A percentile compares a stretch with the other conserved stretches of the same genome.
Conservation (phyloP, 129 eudicot genomes). For the Ambrosia trifida region DNA sequence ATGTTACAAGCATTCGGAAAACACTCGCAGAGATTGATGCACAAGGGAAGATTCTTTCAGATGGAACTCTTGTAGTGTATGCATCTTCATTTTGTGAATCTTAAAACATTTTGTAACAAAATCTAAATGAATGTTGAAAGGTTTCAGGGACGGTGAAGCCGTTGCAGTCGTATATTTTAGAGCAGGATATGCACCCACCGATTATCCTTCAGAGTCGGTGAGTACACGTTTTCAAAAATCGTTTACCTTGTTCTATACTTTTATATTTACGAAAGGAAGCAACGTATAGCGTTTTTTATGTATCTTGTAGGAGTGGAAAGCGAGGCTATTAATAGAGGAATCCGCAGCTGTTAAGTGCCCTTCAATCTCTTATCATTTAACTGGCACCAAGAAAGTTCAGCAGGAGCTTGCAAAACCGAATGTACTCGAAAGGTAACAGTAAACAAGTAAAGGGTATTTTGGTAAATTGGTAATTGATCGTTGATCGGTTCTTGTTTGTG, state of each 20-base stretch:
- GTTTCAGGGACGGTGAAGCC: slow-evolving; percentile 63
- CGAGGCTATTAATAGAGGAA: slow-evolving; percentile 80
- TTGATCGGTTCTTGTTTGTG: slow-evolving; percentile 14
- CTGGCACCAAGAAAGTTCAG: slow-evolving; percentile 94
- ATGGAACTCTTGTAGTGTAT: slow-evolving; percentile 88
- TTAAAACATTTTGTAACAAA: not conserved
- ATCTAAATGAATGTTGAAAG: slow-evolving; percentile 1
- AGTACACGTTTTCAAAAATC: slow-evolving; percentile 21
- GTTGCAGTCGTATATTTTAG: slow-evolving; percentile 83
- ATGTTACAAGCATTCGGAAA: slow-evolving; percentile 66
- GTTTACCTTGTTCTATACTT: not conserved
- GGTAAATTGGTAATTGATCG: not conserved
- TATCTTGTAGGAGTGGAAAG: slow-evolving; percentile 82
- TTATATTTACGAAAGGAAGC: not conserved
- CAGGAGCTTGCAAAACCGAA: slow-evolving; percentile 97
- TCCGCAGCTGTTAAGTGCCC: slow-evolving; percentile 93
- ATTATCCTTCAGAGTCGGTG: slow-evolving; percentile 90
- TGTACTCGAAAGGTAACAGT: slow-evolving; percentile 73
- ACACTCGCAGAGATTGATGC: slow-evolving; percentile 81
- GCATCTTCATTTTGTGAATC: slow-evolving; percentile 24
- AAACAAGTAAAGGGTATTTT: not conserved
- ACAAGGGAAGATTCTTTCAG: slow-evolving; percentile 58
- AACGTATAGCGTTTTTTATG: slow-evolving; percentile 3
- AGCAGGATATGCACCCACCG: slow-evolving; percentile 92
- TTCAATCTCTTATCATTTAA: slow-evolving; percentile 84